A percentile compares a stretch with the other conserved stretches of the same genome.
phyloP scores from a whole-genome alignment of 805 yeast genomes.

The Peterozyma toletana region DNA sequence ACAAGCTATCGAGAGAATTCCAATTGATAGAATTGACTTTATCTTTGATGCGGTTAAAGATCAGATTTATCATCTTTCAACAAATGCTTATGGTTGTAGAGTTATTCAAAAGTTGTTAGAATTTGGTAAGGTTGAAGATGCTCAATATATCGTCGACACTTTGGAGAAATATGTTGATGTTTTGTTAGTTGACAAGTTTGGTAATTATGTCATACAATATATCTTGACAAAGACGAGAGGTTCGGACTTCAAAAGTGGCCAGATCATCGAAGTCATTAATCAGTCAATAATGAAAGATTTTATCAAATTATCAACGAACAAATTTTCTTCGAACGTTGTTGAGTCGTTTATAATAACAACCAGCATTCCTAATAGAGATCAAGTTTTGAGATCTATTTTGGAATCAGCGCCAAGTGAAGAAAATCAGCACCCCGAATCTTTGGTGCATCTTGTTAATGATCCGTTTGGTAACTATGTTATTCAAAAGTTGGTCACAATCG shows the following conservation, averaged over 20 bases:
- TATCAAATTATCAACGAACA: conserved; percentile 86
- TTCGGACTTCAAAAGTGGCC: conserved; percentile 43
- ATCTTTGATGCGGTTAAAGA: conserved; percentile 64
- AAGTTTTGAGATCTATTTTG: conserved; percentile 62
- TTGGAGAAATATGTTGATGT: conserved; percentile 64
- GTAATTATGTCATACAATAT: conserved; percentile 96
- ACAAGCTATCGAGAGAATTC: conserved; percentile 83
- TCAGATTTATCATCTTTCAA: conserved; percentile 76
- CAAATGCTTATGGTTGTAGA: conserved; percentile 97
- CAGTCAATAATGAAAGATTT: conserved; percentile 40
- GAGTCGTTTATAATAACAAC: conserved; percentile 71
- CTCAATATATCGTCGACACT: conserved; percentile 59
- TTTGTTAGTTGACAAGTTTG: conserved; percentile 92
- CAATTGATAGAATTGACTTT: conserved; percentile 62
- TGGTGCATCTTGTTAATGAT: conserved; percentile 93
- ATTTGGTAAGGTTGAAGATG: conserved; percentile 60
- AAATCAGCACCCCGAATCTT: conserved; percentile 59
- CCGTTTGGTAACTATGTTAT: conserved; percentile 97
- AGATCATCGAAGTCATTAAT: conserved; percentile 60
- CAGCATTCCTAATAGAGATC: conserved; percentile 46
- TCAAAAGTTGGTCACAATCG: conserved; percentile 64
- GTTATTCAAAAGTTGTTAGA: conserved; percentile 91
- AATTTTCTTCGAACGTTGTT: conserved; percentile 95
- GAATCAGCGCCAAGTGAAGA: conserved; percentile 27
- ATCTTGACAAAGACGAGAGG: conserved; percentile 77